A percentile compares a stretch with the other conserved stretches of the same genome.
These are phyloP conservation scores for Cercospora sp. DNA, from an alignment of 2,329 filamentous ascomycete species.

Conservation along the genomic window DNA sequence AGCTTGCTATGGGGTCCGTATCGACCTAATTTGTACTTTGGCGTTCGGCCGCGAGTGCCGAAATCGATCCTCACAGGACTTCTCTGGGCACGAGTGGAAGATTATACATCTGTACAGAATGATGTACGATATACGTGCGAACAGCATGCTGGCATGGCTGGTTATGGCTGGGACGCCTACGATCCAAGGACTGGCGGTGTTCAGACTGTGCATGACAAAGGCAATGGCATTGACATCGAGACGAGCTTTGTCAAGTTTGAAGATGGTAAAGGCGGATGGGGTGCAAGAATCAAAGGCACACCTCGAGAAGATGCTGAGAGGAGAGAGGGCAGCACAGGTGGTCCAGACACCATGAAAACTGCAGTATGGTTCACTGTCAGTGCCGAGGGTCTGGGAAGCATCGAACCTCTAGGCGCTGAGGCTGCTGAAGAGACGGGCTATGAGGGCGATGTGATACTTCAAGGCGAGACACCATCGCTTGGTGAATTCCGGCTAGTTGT, in stretches of 20 bases:
- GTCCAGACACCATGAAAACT: conserved; percentile 61
- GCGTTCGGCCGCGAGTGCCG: conserved; percentile 76
- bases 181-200: conserved; percentile 83
- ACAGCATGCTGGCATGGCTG: conserved; percentile 88
- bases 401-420: conserved; percentile 61
- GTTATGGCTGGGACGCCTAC: conserved; percentile 98
- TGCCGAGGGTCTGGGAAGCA: conserved; percentile 71
- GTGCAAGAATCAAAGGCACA: conserved; percentile 78
- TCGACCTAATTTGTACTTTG: conserved; percentile 91
- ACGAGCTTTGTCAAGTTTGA: conserved; percentile 93
- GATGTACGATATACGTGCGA: conserved; percentile 93
- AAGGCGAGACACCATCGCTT: conserved; percentile 68
- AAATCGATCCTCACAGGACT: conserved; percentile 79
- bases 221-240: conserved; percentile 84
- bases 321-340: conserved; percentile 26
- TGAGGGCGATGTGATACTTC: conserved; percentile 64
- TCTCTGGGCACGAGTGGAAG: conserved; percentile 85
- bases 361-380: conserved; percentile 79
- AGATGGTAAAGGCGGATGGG: conserved; percentile 77
- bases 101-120: conserved; percentile 70
- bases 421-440: conserved; percentile 58
- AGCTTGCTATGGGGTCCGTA: conserved; percentile 96
- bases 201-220: conserved; percentile 86
- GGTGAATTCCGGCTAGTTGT: conserved; percentile 79
- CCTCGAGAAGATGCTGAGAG: conserved; percentile 66